Base-by-base conservation (phyloP, 768 basidiomycete genomes). In the Auriscalpium orientale region DNA sequence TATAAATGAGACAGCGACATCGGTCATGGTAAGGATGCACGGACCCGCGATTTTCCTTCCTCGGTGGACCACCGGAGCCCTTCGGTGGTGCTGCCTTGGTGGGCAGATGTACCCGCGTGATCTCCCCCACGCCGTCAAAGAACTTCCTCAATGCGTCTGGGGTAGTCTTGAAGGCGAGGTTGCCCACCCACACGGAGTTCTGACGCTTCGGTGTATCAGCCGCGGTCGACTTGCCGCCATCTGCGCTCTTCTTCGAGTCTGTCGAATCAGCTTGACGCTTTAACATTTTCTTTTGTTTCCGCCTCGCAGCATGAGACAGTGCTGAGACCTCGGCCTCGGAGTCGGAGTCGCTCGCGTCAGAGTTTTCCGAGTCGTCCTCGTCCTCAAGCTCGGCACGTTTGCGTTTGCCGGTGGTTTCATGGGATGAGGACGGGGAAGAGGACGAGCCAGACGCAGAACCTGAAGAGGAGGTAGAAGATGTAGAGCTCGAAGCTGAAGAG, bases 111-210 rank as follows among this genome's bases (percentile, higher is more conserved):
- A 94, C 74, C 46, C 92, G 76, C 16, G 87, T 90, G 57, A 92
- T 82, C 63, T 85, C 87, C 38, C 86, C 89, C 33, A 74, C 81
- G 1, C 77, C 81, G 44, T 81, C 77, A 67, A 92, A 91, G 70
- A 91, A 92, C 34, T 62, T 65, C 44, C 75, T 78, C 35, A 98
- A 71, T n/a, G 85, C 74, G 11, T 87, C 82, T 55, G 78, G 74
- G 0, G 87, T 89, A 51, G 95, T 98, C 71, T 87, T 89, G 78
- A 88, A 98, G 7, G 89, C 79, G 68, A 98, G 67, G 71, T 98
- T 98, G 44, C 95, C 95, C 34, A 98, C 89, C 95, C 95, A 98
- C 48, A 98, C 78, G 5, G 91, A 95, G 67, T 95, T 84, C 69
- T 90, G 83, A 22, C 87, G 82, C 68, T 84, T 85, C 13, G 68